Percentiles rank a stretch among this genome's conserved stretches.
Evolutionary conservation across 2,329 filamentous ascomycete genomes (phyloP).

Genomic region (Trichophyton mentagrophytes): DNA sequence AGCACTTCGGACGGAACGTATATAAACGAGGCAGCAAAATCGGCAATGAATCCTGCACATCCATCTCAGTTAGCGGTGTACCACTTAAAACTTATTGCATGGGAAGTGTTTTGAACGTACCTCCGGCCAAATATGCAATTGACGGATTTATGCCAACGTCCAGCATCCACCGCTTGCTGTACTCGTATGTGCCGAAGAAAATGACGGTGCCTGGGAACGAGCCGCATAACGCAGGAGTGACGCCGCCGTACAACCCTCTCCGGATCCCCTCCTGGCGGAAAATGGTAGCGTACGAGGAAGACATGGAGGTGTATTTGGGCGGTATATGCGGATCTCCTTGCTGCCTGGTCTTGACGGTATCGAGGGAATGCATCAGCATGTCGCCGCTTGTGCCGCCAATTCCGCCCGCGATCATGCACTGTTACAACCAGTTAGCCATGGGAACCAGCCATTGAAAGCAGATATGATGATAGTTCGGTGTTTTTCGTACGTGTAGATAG

Average conservation of each 20-base stretch:
- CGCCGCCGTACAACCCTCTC: constrained; percentile 84
- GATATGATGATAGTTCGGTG: not conserved
- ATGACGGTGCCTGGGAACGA: constrained; percentile 88
- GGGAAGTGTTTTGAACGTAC: constrained; percentile 36
- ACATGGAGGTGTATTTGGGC: constrained; percentile 81
- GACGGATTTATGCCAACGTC: constrained; percentile 72
- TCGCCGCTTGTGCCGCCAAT: constrained; percentile 87
- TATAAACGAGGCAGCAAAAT: constrained; percentile 78
- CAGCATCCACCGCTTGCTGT: constrained; percentile 78
- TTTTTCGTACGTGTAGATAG: constrained; percentile 14
- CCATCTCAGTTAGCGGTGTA: not conserved
- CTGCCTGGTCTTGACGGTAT: constrained; percentile 96
- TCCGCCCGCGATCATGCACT: constrained; percentile 94
- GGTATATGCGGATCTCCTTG: constrained; percentile 91
- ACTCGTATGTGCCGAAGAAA: constrained; percentile 96
- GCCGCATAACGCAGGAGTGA: constrained; percentile 75
- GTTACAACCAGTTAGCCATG: not conserved
- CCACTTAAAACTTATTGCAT: not conserved
- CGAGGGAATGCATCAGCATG: constrained; percentile 96
- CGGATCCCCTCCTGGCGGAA: constrained; percentile 80
- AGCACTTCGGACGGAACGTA: constrained; percentile 97
- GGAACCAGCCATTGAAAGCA: not conserved
- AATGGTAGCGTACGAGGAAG: constrained; percentile 84
- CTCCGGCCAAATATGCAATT: constrained; percentile 72
- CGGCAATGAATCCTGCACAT: constrained; percentile 70